These are phyloP conservation scores for Cryptococcus sp. DNA, from an alignment of 1,284 basidiomycete genomes.

Conservation along the genomic window DNA sequence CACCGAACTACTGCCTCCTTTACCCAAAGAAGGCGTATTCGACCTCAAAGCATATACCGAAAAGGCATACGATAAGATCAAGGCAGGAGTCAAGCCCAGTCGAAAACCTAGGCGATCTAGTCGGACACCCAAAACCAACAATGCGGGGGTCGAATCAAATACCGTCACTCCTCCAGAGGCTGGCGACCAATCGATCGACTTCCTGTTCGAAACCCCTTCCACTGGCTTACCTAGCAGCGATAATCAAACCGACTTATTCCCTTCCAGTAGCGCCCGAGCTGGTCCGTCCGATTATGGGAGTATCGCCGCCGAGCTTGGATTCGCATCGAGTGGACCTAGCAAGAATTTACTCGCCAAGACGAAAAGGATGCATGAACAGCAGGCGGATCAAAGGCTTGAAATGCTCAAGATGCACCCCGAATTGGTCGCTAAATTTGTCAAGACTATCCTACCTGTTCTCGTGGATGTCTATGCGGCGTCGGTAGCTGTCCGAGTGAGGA, in stretches of 20 bases:
- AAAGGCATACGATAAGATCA: conserved; percentile 60
- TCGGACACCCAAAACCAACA: conserved; percentile 11
- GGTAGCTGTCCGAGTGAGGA: conserved; percentile 74
- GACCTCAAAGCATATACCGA: conserved; percentile 86
- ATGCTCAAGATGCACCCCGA: conserved; percentile 67
- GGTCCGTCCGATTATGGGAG: not conserved
- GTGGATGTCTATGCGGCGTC: conserved; percentile 94
- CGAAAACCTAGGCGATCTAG: conserved; percentile 8
- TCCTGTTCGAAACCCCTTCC: too few species aligned
- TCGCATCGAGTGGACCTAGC: conserved; percentile 2
- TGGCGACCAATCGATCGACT: not conserved
- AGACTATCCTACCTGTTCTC: conserved; percentile 79
- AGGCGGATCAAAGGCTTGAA: conserved; percentile 45
- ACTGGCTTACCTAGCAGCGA: conserved; percentile 21
- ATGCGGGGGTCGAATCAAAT: conserved; percentile 1
- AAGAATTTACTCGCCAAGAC: conserved; percentile 21
- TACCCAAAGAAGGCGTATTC: conserved; percentile 87
- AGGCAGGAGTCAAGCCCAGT: conserved; percentile 24
- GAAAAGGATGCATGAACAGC: conserved; percentile 41
- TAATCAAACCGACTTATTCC: too few species aligned
- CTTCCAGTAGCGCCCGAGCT: conserved; percentile 15
- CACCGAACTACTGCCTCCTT: conserved; percentile 82
- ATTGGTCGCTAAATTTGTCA: conserved; percentile 77
- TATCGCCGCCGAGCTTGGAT: conserved; percentile 2
- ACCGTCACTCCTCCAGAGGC: conserved; percentile 1